phyloP scores from a whole-genome alignment of 1,284 basidiomycete genomes.

The Trametes pubescens region DNA sequence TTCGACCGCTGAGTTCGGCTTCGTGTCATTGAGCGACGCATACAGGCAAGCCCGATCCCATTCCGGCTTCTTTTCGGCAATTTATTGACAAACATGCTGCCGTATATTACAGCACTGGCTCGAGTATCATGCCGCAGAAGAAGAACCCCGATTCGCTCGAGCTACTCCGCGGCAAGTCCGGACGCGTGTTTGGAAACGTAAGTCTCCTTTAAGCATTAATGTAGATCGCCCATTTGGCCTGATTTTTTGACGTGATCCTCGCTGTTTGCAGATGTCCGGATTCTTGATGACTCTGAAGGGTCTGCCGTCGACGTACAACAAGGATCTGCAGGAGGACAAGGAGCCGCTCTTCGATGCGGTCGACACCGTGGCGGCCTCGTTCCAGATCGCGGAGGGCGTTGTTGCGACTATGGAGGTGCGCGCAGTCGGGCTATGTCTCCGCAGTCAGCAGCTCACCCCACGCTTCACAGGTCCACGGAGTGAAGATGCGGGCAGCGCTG shows the following conservation, averaged over 20 bases:
- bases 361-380: constrained; percentile 89
- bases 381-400: constrained; percentile 95
- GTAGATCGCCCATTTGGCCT: background rate
- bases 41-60: constrained; percentile 73
- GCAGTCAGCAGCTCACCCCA: background rate
- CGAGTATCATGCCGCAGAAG: constrained; percentile 99
- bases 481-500: constrained; percentile 90
- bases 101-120: constrained; percentile 78
- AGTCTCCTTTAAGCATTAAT: constrained; percentile 35
- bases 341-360: constrained; percentile 96
- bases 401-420: constrained; percentile 86
- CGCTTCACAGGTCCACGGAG: constrained; percentile 76
- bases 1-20: constrained; percentile 96
- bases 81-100: constrained; percentile 8
- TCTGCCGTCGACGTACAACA: constrained; percentile 98
- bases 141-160: constrained; percentile 99
- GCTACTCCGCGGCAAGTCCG: constrained; percentile 93
- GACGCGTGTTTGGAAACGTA: constrained; percentile 93
- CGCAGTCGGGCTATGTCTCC: background rate
- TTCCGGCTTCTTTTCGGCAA: background rate
- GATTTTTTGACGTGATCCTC: constrained; percentile 10
- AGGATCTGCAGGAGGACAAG: constrained; percentile 99
- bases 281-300: constrained; percentile 99
- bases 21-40: constrained; percentile 93
- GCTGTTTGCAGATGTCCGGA: constrained; percentile 82